Conservation (phyloP, 106 monocot species). For the Vanilla planifolia region DNA sequence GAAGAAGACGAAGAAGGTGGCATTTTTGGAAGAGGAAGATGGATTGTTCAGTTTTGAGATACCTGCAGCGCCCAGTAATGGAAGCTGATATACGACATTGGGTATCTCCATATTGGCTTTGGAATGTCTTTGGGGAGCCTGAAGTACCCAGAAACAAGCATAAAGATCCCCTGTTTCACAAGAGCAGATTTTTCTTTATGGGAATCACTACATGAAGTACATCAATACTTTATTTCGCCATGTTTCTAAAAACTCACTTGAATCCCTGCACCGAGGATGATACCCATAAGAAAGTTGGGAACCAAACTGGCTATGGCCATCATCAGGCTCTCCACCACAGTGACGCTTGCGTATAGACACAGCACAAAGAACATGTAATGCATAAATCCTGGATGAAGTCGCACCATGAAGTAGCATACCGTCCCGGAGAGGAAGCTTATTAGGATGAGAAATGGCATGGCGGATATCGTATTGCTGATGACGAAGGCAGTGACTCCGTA, state of each 20-base stretch:
- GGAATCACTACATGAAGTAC: too few species aligned
- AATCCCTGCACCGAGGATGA: constrained; percentile 77
- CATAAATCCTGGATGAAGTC: constrained; percentile 66
- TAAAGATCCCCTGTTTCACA: constrained; percentile 97
- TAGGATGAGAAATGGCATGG: constrained; percentile 66
- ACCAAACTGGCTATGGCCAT: constrained; percentile 85
- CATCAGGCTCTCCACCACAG: constrained; percentile 89
- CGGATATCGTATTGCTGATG: constrained; percentile 78
- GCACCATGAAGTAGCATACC: constrained; percentile 84
- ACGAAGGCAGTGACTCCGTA: constrained; percentile 83
- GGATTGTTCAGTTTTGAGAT: background rate
- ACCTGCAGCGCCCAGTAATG: constrained; percentile 94
- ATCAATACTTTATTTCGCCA: too few species aligned
- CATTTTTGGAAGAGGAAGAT: background rate
- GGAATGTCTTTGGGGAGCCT: constrained; percentile 89
- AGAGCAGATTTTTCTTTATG: too few species aligned
- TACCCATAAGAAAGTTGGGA: constrained; percentile 89
- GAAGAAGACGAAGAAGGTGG: background rate
- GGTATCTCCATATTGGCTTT: constrained; percentile 86
- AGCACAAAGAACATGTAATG: constrained; percentile 80
- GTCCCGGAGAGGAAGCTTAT: constrained; percentile 72
- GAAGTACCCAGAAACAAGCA: constrained; percentile 89
- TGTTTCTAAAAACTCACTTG: too few species aligned
- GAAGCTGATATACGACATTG: constrained; percentile 92
- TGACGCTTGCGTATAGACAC: constrained; percentile 64